Conservation (phyloP, 2,329 filamentous ascomycete species). For the Pezicula radicicola region DNA sequence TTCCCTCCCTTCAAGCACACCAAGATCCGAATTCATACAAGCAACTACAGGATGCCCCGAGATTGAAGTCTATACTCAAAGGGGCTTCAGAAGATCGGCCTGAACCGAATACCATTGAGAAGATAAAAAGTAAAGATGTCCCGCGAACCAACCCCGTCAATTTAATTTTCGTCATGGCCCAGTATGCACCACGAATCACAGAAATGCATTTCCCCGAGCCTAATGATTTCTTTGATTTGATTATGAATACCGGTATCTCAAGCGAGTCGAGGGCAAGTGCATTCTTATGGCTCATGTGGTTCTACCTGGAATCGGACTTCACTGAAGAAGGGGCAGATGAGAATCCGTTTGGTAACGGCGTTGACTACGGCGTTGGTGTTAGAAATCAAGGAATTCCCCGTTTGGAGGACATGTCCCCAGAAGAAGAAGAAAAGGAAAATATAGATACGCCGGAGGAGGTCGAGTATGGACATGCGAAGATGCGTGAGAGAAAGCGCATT, state of each 20-base stretch:
- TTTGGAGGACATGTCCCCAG: constrained; percentile 61
- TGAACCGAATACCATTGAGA: constrained; percentile 80
- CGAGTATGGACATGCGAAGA: constrained; percentile 69
- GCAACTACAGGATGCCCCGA: constrained; percentile 92
- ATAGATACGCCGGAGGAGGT: constrained; percentile 69
- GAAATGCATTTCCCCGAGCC: constrained; percentile 85
- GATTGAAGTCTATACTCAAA: constrained; percentile 95
- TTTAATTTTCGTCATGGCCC: constrained; percentile 90
- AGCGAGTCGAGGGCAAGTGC: constrained; percentile 81
- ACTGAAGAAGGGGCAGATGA: constrained; percentile 80
- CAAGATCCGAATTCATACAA: constrained; percentile 97
- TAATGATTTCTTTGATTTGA: constrained; percentile 91
- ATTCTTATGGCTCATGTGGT: constrained; percentile 99
- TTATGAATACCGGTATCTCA: constrained; percentile 84
- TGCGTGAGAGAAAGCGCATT: constrained; percentile 71
- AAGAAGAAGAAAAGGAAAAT: constrained; percentile 68
- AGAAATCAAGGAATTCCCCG: constrained; percentile 68
- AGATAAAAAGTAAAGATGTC: constrained; percentile 67
- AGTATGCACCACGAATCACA: constrained; percentile 86
- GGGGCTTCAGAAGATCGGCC: constrained; percentile 88
- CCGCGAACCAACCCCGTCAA: constrained; percentile 97
- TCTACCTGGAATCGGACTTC: constrained; percentile 95
- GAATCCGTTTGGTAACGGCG: constrained; percentile 81
- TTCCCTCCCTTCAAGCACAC: constrained; percentile 90
- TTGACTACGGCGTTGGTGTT: constrained; percentile 62